Evolutionary conservation across 331 rosid species (phyloP), one percentile per base, ranked within the genome.

Genomic region (Malus hybrid): DNA sequence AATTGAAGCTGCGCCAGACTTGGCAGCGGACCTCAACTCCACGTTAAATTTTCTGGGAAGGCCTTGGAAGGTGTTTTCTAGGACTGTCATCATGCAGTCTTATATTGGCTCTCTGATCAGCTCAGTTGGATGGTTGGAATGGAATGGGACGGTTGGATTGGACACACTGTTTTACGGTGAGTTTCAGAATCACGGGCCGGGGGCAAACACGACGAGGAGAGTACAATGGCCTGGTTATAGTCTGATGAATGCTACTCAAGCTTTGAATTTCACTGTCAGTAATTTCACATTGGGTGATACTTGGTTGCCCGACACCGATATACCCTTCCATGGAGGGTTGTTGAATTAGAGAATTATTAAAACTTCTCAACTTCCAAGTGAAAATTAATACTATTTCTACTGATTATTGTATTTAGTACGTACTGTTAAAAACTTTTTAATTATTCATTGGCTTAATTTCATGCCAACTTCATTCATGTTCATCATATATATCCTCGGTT

Each of bases 1-100:
- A 5, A 78, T 92, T 34, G 81, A 63, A 14, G 96, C 93, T 10
- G 86, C 90, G 10, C 89, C 87, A 1, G 93, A 84, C 70, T 79
- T 88, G 77, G 89, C 84, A 7, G 30, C 16, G 39, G 84, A 83
- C 4, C 11, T 71, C 56, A 84, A 71, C 29, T 71, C 71, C 0
- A 83, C 83, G 0, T 5, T 33, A n/a, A 86, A 69, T 67, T 92
- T 67, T 78, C 61, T 92, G 30, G 96, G 97, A 1, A 79, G 96
- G 46, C 97, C 96, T 4, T 91, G 97, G 97, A 91, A 89, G 80
- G 24, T 29, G n/a, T 89, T 86, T 56, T 92, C 97, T 0, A 88
- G 93, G 81, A 92, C 97, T 14, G 91, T 89, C 64, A 78, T 53
- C 34, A 79, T 92, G 93, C 88, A 92, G 60, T 92, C 93, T 10